Base-by-base conservation (phyloP, 2,329 filamentous ascomycete genomes). In the Daldinia eschscholtzii region DNA sequence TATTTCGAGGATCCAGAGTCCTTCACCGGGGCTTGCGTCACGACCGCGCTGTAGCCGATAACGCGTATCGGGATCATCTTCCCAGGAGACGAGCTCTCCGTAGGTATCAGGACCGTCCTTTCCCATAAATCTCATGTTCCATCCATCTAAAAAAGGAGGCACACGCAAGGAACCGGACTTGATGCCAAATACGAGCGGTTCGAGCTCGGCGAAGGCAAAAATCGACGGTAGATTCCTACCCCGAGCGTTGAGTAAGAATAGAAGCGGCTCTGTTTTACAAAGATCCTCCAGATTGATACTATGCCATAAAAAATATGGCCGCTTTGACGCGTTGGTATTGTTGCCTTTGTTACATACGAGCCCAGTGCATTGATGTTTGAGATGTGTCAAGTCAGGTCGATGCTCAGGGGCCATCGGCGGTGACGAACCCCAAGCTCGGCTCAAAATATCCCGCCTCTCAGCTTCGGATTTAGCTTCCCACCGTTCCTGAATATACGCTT, bases 281-380 rank as follows among this genome's bases (percentile, higher is more conserved):
- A 62, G 60, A n/a, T 62, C 60, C 37, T 62, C 60, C 4, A 56
- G 50, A 26, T 56, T 63, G 18, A 63, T 37, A 41, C 35, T 37
- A 2, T n/a, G 52, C 52, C 30, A 55, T 9, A 37, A 55, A n/a
- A 55, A 55, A 55, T 55, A 26, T 9, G 30, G n/a, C 6, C 52
- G 52, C 18, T 55, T 55, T 18, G 33, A 55, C n/a, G 37, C 52
- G 33, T 55, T 37, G 12, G 46, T 52, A 15, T 18, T 52, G 6
- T 37, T 55, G 10, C 52, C 30, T 15, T 12, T 30, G 6, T 55
- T 35, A 5, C 33, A 55, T 59, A 20, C 39, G 28, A 28, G 37
- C 13, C 42, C 41, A 15, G 15, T 23, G 33, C 52, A 37, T 15
- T 39, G 56, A 28, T 44, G 39, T 4, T 41, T 46, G 6, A 48